Evolutionary conservation across 1,139 yeast species (phyloP).

Genomic region (Cylindricascospora bacillispora): DNA sequence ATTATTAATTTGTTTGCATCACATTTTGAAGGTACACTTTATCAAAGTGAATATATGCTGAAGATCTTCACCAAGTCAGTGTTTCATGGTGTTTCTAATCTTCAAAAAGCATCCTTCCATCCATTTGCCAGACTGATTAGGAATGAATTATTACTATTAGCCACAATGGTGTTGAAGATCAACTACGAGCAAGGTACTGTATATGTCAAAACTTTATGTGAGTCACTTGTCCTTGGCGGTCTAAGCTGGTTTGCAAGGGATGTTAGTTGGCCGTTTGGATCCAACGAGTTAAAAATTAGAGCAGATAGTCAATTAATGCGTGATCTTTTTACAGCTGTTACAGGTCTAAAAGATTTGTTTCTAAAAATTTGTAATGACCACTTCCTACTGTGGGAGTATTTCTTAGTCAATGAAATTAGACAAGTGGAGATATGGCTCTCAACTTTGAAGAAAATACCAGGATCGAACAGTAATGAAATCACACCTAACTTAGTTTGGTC

Average conservation of each 20-base stretch:
- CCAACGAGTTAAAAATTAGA: constrained; percentile 57
- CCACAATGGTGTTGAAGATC: constrained; percentile 49
- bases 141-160: constrained; percentile 60
- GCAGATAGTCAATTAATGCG: constrained; percentile 53
- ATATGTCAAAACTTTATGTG: constrained; percentile 35
- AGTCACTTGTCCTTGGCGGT: constrained; percentile 49
- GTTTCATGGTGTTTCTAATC: constrained; percentile 43
- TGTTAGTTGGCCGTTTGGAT: constrained; percentile 71
- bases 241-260: constrained; percentile 67
- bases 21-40: constrained; percentile 71
- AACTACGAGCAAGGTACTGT: constrained; percentile 37
- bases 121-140: constrained; percentile 68
- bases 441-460: constrained; percentile 43
- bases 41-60: constrained; percentile 59
- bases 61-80: constrained; percentile 56
- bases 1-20: constrained; percentile 61
- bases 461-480: constrained; percentile 17
- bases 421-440: constrained; percentile 69
- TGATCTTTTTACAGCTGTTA: constrained; percentile 33
- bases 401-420: constrained; percentile 65
- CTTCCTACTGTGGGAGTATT: constrained; percentile 28
- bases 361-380: constrained; percentile 11
- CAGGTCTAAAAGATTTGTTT: constrained; percentile 9
- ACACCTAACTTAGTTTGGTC: constrained; percentile 24
- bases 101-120: constrained; percentile 57